Base-by-base conservation (phyloP, 345 rosid species). In the Salix viminalis region DNA sequence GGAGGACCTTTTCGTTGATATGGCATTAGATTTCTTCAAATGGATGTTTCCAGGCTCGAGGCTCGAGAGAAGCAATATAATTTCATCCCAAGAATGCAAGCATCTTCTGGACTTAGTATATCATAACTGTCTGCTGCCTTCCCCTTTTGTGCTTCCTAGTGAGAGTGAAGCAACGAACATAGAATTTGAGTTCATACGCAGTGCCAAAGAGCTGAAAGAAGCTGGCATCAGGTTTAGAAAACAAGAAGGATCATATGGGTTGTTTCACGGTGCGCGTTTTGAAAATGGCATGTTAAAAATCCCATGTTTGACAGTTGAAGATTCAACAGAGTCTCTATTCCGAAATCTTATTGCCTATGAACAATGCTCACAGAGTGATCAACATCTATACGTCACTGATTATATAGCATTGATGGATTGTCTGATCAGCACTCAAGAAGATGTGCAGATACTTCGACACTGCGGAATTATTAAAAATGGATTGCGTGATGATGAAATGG, bases 311-410 rank as follows among this genome's bases (percentile, higher is more conserved):
- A 4, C 5, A 15, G 19, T 60, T 11, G 70, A 14, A 13, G 74
- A 76, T 18, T 5, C 18, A 2, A 73, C 75, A 1, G 83, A 79
- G 30, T 44, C 76, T 9, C 11, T 70, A 1, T 66, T 77, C 1
- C 75, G 82, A 24, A 80, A 84, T 48, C 50, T 80, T 11, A 52
- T 81, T 9, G 74, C 82, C 10, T 84, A 78, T 26, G 86, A 81
- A 73, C 80, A 75, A 26, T 65, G 30, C 13, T 26, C 36, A 5
- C 0, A 4, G 1, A 0, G 2, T n/a, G 2, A 15, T 30, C 2
- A 28, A 28, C 15, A 0, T 60, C 4, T 8, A 44, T 6, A 65
- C 11, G n/a, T 77, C 16, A 26, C 15, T 0, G 85, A 83, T 61
- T 83, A 79, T 21, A 39, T 50, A 5, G 11, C 0, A 0, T 41